Evolutionary conservation across 148 eudicot species (phyloP).

Genomic region (Nepenthes gracilis): DNA sequence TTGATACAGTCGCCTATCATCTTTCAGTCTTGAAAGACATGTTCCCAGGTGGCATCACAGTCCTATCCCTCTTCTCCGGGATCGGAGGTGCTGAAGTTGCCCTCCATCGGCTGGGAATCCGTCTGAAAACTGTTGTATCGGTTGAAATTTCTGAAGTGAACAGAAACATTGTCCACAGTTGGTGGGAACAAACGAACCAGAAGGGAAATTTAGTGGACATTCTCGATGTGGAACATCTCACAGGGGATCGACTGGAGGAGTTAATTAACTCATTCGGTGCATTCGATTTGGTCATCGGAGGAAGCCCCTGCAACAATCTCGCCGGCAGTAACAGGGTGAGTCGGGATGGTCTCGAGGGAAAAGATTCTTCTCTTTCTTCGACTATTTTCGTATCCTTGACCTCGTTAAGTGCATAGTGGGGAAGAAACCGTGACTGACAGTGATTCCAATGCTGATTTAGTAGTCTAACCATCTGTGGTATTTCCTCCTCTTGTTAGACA

Average conservation of each 20-base stretch:
- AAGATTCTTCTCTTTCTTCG: constrained; percentile 70
- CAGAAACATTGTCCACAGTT: constrained; percentile 48
- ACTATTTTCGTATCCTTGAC: constrained; percentile 61
- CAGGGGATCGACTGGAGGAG: constrained; percentile 35
- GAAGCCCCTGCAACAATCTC: constrained; percentile 87
- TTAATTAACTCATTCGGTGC: constrained; percentile 36
- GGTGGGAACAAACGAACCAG: constrained; percentile 98
- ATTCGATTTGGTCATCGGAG: constrained; percentile 75
- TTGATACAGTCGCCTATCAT: constrained; percentile 91
- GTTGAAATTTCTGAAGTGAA: constrained; percentile 77
- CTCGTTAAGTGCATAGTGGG: constrained; percentile 39
- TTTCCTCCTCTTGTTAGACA: no score
- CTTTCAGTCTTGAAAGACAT: constrained; percentile 64
- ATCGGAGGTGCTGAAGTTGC: constrained; percentile 97
- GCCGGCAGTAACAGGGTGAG: constrained; percentile 77
- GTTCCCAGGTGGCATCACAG: constrained; percentile 55
- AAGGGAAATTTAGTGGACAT: constrained; percentile 45
- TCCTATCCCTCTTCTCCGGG: constrained; percentile 78
- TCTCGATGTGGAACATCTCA: constrained; percentile 43
- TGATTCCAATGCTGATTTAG: no score
- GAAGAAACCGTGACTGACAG: constrained; percentile 7
- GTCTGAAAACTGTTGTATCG: constrained; percentile 58
- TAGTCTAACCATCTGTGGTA: no score
- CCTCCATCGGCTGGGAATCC: constrained; percentile 66
- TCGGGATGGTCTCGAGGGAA: constrained; percentile 85